phyloP scores from a whole-genome alignment of 1,284 basidiomycete genomes.

The Pyrrhoderma lamaoense region DNA sequence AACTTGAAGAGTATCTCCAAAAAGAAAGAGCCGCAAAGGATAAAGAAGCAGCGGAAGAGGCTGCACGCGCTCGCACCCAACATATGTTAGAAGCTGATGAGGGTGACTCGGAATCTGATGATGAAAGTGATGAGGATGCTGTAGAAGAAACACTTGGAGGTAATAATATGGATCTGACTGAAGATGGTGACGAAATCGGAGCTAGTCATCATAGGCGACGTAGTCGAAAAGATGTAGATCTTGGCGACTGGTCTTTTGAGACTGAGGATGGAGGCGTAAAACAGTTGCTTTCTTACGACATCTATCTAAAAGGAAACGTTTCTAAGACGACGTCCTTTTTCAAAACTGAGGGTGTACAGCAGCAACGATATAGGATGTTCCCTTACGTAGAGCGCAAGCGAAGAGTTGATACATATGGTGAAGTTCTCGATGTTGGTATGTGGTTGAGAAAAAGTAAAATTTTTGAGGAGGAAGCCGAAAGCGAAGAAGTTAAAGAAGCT shows the following conservation, averaged over 20 bases:
- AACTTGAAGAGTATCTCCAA: conserved; percentile 77
- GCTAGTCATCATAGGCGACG: conserved; percentile 19
- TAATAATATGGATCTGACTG: conserved; percentile 39
- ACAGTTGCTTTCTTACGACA: conserved; percentile 84
- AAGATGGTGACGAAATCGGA: conserved; percentile 27
- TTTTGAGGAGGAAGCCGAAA: conserved; percentile 82
- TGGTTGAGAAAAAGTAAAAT: conserved; percentile 88
- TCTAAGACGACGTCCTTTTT: conserved; percentile 79
- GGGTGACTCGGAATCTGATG: conserved; percentile 52
- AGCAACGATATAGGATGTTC: conserved; percentile 91
- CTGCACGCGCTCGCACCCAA: conserved; percentile 74
- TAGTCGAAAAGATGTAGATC: conserved; percentile 35
- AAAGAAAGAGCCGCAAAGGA: conserved; percentile 80
- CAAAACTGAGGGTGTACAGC: conserved; percentile 61
- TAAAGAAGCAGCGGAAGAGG: conserved; percentile 81
- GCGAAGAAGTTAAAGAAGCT: conserved; percentile 70
- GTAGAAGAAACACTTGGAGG: conserved; percentile 54
- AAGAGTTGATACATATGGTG: conserved; percentile 92
- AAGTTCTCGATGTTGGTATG: conserved; percentile 88
- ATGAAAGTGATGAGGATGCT: conserved; percentile 57
- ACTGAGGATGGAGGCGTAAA: conserved; percentile 66
- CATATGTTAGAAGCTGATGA: conserved; percentile 88
- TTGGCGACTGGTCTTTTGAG: conserved; percentile 61
- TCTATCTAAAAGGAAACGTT: conserved; percentile 92
- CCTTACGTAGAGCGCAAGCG: conserved; percentile 92